Conservation (phyloP, 192 early-diverging fungal species). For the Coemansia sp. region DNA sequence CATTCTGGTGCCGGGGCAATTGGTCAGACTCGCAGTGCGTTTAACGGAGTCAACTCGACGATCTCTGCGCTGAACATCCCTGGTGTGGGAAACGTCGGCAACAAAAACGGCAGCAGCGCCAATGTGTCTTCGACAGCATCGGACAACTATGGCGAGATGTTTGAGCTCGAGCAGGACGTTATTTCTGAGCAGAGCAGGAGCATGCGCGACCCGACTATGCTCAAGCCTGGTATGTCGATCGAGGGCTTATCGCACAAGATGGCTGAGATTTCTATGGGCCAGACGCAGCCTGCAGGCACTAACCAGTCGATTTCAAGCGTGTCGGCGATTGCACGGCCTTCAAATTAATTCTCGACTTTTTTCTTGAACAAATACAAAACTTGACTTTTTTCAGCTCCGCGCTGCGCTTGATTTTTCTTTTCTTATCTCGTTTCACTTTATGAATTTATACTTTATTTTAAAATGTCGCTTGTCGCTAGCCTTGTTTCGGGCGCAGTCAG, state of each 20-base stretch:
- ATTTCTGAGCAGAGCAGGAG: conserved; percentile 5
- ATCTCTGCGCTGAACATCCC: conserved; percentile 12
- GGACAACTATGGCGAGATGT: conserved; percentile 41
- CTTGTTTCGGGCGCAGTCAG: conserved; percentile 22
- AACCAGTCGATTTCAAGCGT: conserved; percentile 18
- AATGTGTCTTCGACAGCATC: conserved; percentile 42
- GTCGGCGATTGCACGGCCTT: conserved; percentile 37
- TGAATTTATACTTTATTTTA: not conserved
- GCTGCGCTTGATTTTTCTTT: not conserved
- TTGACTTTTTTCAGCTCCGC: not conserved
- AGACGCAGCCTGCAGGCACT: conserved; percentile 2
- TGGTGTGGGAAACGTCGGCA: not conserved
- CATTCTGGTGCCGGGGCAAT: not conserved
- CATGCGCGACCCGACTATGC: not conserved
- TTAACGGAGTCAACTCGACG: conserved; percentile 11
- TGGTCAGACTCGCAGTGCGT: conserved; percentile 12
- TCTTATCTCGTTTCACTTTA: not conserved
- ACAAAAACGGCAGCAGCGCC: conserved; percentile 13
- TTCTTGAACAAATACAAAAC: too few species aligned
- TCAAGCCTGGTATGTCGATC: conserved; percentile 17
- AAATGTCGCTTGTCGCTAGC: conserved; percentile 22
- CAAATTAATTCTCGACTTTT: not conserved
- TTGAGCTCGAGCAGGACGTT: conserved; percentile 47
- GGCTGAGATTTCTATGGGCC: conserved; percentile 34
- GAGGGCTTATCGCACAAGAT: conserved; percentile 40